Evolutionary conservation across 352 stramenopile genomes (phyloP).

Genomic region (Phytophthora uliginosa): DNA sequence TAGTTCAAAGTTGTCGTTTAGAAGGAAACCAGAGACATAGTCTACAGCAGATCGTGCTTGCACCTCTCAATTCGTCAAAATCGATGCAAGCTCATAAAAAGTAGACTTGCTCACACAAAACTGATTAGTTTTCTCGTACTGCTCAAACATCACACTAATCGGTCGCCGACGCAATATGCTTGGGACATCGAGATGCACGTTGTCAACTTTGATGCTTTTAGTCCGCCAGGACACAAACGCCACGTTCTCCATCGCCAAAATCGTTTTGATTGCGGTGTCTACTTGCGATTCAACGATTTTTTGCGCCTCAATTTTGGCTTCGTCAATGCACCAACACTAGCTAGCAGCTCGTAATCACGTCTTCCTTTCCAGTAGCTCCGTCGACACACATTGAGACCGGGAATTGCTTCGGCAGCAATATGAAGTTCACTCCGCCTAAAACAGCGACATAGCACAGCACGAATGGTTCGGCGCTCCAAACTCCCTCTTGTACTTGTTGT

Average conservation of each 20-base stretch:
- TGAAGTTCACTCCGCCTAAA: neutral
- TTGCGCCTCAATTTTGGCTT: neutral
- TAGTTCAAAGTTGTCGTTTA: conserved; percentile 10
- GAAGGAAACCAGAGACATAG: conserved; percentile 12
- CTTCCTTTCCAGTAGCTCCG: conserved; percentile 8
- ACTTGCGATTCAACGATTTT: neutral
- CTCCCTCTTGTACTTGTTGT: neutral
- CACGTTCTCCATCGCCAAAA: conserved; percentile 7
- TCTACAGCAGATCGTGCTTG: neutral
- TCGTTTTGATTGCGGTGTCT: conserved; percentile 1
- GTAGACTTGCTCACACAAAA: neutral
- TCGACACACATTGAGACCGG: neutral
- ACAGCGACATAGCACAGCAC: neutral
- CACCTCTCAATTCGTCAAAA: conserved; percentile 18
- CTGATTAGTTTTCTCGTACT: neutral
- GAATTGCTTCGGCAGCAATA: neutral
- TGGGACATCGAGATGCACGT: neutral
- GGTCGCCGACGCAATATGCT: conserved; percentile 1
- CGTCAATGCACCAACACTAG: neutral
- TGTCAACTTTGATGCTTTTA: conserved; percentile 6
- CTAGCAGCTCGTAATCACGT: neutral
- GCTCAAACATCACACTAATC: conserved; percentile 15
- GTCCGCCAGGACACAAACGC: conserved; percentile 6
- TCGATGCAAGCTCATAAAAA: neutral
- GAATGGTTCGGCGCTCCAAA: neutral